Percentiles rank a stretch among this genome's conserved stretches.
Evolutionary conservation across 306 rosid species (phyloP).

Genomic region (Quercus dentata): DNA sequence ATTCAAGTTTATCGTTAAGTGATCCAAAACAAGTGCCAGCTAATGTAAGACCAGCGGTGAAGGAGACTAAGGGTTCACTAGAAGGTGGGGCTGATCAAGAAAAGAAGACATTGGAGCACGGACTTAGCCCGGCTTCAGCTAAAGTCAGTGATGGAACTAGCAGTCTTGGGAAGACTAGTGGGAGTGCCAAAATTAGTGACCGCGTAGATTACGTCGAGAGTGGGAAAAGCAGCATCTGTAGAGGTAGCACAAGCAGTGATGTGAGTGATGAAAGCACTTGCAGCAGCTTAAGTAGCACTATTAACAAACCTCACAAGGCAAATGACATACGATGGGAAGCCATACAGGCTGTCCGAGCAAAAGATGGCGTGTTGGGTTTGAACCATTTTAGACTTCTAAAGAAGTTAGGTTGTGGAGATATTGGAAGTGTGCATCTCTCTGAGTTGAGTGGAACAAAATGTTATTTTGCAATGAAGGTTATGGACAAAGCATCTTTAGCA

Average conservation of each 20-base stretch:
- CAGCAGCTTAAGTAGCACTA: conserved; percentile 51
- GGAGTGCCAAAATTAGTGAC: conserved; percentile 28
- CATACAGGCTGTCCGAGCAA: conserved; percentile 46
- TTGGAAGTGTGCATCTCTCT: conserved; percentile 52
- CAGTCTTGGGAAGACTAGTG: conserved; percentile 42
- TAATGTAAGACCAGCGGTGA: background rate
- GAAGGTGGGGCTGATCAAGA: conserved; percentile 26
- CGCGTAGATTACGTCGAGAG: conserved; percentile 45
- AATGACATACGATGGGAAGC: conserved; percentile 57
- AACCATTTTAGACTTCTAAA: conserved; percentile 50
- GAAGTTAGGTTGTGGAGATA: conserved; percentile 57
- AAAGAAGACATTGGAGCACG: conserved; percentile 23
- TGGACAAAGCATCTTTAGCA: conserved; percentile 51
- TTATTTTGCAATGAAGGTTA: conserved; percentile 53
- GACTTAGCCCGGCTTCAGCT: conserved; percentile 20
- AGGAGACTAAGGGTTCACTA: conserved; percentile 5
- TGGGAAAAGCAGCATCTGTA: conserved; percentile 55
- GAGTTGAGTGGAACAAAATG: conserved; percentile 55
- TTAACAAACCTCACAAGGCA: conserved; percentile 58
- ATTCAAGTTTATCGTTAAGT: conserved; percentile 26
- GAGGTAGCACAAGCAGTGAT: conserved; percentile 56
- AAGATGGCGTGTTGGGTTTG: conserved; percentile 40
- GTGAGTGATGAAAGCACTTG: conserved; percentile 56
- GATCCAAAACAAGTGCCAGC: conserved; percentile 27
- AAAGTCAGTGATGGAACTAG: conserved; percentile 36